Conservation (phyloP, 2,329 filamentous ascomycete genomes). For the Lachnellula willkommii region DNA sequence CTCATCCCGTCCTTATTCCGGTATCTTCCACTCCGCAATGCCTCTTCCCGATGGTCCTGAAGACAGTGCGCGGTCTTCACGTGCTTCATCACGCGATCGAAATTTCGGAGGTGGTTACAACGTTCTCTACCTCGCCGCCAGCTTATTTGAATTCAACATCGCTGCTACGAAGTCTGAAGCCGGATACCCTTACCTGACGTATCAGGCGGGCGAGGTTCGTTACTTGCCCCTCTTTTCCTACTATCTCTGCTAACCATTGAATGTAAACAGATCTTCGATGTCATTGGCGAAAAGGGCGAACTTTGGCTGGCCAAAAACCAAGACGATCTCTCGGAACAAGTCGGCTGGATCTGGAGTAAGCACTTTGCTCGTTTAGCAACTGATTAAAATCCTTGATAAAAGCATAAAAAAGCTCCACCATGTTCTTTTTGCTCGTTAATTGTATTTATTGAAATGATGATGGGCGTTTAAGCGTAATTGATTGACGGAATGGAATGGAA, state of each 20-base stretch:
- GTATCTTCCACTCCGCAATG: constrained; percentile 81
- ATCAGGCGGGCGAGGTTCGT: constrained; percentile 82
- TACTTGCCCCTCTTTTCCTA: neutral
- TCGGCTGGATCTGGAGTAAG: constrained; percentile 99
- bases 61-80: constrained; percentile 48
- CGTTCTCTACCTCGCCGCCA: constrained; percentile 85
- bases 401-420: no score
- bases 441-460: no score
- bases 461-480: no score
- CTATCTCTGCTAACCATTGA: constrained; percentile 8
- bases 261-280: constrained; percentile 66
- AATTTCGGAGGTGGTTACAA: constrained; percentile 53
- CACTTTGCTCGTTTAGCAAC: constrained; percentile 68
- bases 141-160: constrained; percentile 95
- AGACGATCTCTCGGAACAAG: constrained; percentile 70
- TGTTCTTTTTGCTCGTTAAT: neutral
- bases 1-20: constrained; percentile 54
- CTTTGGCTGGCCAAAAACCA: constrained; percentile 97
- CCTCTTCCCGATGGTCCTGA: constrained; percentile 66
- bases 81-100: constrained; percentile 56
- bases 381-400: constrained; percentile 21
- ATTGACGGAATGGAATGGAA: no score
- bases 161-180: constrained; percentile 86
- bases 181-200: constrained; percentile 92
- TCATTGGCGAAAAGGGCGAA: constrained; percentile 95